phyloP scores from a whole-genome alignment of 2,329 filamentous ascomycete species.

The Sporothrix phasma region DNA sequence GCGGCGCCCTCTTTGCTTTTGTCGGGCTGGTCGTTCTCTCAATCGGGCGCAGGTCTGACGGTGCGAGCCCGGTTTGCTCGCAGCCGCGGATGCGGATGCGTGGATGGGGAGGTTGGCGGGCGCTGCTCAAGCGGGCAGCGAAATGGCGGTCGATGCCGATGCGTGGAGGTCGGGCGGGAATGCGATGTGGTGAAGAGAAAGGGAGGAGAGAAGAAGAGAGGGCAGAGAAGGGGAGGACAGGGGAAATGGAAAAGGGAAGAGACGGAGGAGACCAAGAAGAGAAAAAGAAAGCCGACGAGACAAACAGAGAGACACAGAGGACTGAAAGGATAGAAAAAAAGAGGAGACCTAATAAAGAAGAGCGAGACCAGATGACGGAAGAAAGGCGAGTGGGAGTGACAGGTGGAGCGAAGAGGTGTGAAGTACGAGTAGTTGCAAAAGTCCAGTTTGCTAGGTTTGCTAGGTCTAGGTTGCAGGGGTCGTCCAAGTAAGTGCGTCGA shows the following conservation, averaged over 20 bases:
- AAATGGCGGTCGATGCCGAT: not conserved
- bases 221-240: not conserved
- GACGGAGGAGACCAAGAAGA: not conserved
- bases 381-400: not conserved
- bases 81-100: not conserved
- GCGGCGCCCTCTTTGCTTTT: constrained; percentile 3
- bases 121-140: not conserved
- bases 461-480: constrained; percentile 5
- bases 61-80: not conserved
- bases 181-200: not conserved
- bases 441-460: too few species aligned
- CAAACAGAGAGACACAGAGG: not conserved
- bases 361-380: constrained; percentile 7
- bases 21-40: not conserved
- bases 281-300: not conserved
- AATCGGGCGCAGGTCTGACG: not conserved
- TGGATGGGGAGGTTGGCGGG: not conserved
- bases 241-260: too few species aligned
- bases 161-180: not conserved
- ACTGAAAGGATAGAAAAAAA: not conserved
- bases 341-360: not conserved
- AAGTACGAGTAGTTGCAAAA: not conserved
- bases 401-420: not conserved
- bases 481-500: not conserved
- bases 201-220: not conserved